These are phyloP conservation scores for Elymus sibiricus DNA, from an alignment of 176 grass and related monocot genomes.

Conservation along the genomic window DNA sequence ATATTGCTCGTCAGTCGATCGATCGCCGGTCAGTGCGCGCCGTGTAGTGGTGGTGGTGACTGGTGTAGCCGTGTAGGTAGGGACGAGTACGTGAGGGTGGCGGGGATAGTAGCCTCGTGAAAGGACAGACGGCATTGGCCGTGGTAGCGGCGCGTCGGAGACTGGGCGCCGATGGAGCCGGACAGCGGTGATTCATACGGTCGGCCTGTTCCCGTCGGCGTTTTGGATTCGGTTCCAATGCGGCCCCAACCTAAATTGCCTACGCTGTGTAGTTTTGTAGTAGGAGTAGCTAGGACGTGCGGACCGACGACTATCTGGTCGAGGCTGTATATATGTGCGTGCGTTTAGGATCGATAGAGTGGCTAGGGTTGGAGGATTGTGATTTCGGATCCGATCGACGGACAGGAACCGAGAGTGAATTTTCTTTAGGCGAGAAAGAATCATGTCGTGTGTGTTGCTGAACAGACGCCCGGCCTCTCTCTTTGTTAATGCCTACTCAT, in stretches of 20 bases:
- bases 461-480: not conserved
- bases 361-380: not conserved
- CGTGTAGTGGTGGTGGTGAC: not conserved
- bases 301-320: not conserved
- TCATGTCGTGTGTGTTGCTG: not conserved
- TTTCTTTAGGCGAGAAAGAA: not conserved
- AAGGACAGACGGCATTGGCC: not conserved
- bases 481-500: not conserved
- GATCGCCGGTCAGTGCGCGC: not conserved
- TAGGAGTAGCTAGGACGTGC: not conserved
- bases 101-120: not conserved
- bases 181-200: not conserved
- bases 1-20: no score
- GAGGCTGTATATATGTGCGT: not conserved
- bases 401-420: not conserved
- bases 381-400: no score
- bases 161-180: constrained; percentile 31
- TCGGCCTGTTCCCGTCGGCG: constrained; percentile 9
- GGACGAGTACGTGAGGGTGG: not conserved
- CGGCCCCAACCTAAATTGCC: not conserved
- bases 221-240: not conserved
- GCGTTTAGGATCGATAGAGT: not conserved
- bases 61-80: no score
- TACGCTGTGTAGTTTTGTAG: not conserved
- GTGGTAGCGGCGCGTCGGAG: constrained; percentile 13